Base-by-base conservation (phyloP, 805 yeast genomes). In the Blastobotrys muscicola region DNA sequence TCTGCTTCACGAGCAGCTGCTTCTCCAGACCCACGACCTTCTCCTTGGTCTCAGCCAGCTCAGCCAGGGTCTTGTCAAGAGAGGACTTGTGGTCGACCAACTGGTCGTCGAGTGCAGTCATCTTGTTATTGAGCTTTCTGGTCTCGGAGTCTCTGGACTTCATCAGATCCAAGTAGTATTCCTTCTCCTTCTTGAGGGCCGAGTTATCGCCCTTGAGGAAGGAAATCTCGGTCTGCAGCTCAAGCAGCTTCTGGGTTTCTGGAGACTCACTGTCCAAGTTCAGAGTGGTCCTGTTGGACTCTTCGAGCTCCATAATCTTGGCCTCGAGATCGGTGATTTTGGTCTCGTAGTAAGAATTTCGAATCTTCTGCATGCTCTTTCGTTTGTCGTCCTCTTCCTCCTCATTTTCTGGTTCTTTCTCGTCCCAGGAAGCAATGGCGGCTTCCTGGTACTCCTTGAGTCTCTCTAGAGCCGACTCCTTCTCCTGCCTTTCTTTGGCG, bases 141-240 rank as follows among this genome's bases (percentile, higher is more conserved):
- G 50, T 13, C n/a, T 43, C 42, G 26, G 44, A 47, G 26, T 52
- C 56, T 12, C 45, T 45, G 14, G 38, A 35, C 38, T 48, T 47
- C 23, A 49, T 29, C 8, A 39, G 16, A 4, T 26, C 14, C 30
- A 42, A 47, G 34, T 36, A 45, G 35, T 42, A 42, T 15, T 44
- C 47, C 33, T 42, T 48, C 30, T 52, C 56, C 16, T 42, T 43
- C 30, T 38, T 37, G 26, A 53, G 42, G 3, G 42, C 31, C 6
- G 38, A 23, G 39, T 49, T 51, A 37, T 54, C 55, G 40, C 45
- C 44, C 23, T 42, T 42, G n/a, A 52, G 41, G 23, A 51, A 41
- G 12, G 55, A 47, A 11, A 52, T 36, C 34, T 52, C 51, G 2
- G 56, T 50, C 43, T 50, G 50, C 15, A 52, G 45, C 11, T 42